Percentiles rank a stretch among this genome's conserved stretches.
Conservation (phyloP, 139 green algal species). For the Desmodesmus armatus region DNA sequence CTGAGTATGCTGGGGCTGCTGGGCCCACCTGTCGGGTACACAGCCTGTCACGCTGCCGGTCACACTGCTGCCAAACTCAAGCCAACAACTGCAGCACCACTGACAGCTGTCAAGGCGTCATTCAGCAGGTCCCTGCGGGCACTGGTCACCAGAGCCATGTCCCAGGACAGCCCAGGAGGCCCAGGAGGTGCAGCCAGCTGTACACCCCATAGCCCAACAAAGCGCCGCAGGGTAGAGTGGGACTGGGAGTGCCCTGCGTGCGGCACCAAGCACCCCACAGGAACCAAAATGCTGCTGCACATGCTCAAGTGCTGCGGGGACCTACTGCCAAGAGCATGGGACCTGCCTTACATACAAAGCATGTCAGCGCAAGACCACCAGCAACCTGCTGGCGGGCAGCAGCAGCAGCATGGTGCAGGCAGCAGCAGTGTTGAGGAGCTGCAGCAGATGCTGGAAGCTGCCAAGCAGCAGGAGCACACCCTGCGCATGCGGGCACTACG, state of each 20-base stretch:
- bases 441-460: background rate
- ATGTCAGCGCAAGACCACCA: background rate
- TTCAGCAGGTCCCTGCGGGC: background rate
- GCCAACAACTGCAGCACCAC: background rate
- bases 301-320: constrained; percentile 40
- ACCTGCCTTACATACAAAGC: no score
- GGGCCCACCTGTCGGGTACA: no score
- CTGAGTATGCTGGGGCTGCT: no score
- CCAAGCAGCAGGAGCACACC: constrained; percentile 17
- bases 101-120: background rate
- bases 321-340: no score
- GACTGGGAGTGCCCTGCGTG: constrained; percentile 22
- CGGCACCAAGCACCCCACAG: background rate
- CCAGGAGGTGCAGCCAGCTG: background rate
- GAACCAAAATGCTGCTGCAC: background rate
- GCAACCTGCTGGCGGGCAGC: background rate
- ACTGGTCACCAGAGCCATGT: background rate
- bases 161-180: background rate
- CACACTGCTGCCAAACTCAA: background rate
- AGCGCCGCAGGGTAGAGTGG: background rate
- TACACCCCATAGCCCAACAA: background rate
- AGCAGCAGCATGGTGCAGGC: background rate
- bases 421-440: background rate
- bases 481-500: constrained; percentile 15
- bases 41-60: no score